A percentile compares a stretch with the other conserved stretches of the same genome.
Evolutionary conservation across 495 filamentous ascomycete genomes (phyloP).

Genomic region (Letharia lupina): DNA sequence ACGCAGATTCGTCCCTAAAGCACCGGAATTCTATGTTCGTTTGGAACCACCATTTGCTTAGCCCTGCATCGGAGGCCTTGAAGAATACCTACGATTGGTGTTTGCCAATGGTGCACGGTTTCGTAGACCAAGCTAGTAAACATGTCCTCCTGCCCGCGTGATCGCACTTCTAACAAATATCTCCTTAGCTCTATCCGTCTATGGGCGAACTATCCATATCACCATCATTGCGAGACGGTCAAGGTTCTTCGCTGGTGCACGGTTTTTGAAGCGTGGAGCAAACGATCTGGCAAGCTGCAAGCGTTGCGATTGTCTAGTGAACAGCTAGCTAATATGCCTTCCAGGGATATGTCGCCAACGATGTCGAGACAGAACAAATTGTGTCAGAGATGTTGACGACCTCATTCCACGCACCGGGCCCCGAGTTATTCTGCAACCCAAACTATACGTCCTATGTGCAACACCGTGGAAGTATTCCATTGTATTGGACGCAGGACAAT

Average conservation of each 20-base stretch:
- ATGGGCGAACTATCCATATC: conserved; percentile 79
- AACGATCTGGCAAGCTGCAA: conserved; percentile 59
- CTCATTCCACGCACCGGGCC: conserved; percentile 88
- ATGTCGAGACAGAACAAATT: conserved; percentile 99
- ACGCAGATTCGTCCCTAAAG: conserved; percentile 44
- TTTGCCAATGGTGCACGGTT: conserved; percentile 90
- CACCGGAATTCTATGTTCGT: conserved; percentile 94
- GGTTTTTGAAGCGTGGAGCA: conserved; percentile 88
- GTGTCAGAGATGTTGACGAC: conserved; percentile 89
- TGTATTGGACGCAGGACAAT: conserved; percentile 97
- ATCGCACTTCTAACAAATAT: background rate
- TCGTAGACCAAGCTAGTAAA: conserved; percentile 73
- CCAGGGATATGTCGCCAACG: conserved; percentile 88
- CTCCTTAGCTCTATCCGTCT: conserved; percentile 58
- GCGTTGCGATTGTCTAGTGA: background rate
- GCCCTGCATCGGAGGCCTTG: conserved; percentile 60
- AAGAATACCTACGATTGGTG: conserved; percentile 91
- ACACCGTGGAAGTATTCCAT: conserved; percentile 90
- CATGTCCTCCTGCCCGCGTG: conserved; percentile 4
- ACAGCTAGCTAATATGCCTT: conserved; percentile 17
- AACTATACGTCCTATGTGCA: conserved; percentile 94
- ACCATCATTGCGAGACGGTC: conserved; percentile 89
- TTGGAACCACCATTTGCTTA: conserved; percentile 87
- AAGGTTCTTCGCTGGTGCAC: conserved; percentile 85
- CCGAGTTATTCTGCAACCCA: conserved; percentile 76